Base-by-base conservation (phyloP, 371 early-diverging fungal genomes). In the Zychaea mexicana region DNA sequence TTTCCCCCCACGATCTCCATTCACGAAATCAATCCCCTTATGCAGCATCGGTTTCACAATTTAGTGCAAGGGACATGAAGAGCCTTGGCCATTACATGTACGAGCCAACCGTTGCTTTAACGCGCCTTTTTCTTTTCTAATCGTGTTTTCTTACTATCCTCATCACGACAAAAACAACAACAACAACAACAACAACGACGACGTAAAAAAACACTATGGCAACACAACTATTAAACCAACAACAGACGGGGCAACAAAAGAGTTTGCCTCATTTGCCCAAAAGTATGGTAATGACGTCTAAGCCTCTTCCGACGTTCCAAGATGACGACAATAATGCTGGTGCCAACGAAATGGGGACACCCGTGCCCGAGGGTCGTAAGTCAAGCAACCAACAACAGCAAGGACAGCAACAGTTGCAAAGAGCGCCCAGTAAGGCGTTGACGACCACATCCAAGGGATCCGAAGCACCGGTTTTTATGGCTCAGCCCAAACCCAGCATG, bases 231-330 rank as follows among this genome's bases (percentile, higher is more conserved):
- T 22, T 49, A 24, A 57, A 36, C 31, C 28, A 28, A 26, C 61
- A 61, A 24, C 61, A 13, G 19, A 24, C 12, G 6, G 49, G 49
- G 22, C 63, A 42, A 32, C 66, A 63, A 52, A 61, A 67, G n/a
- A 62, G 65, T 21, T 56, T 79, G 45, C 76, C 76, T 22, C 79
- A 79, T 66, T 57, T 79, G 26, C 76, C 79, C 7, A 69, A 68
- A 45, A 72, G 76, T n/a, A 67, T 66, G 49, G 55, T 65, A 27
- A 67, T 74, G 42, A 42, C 42, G 64, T 72, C 70, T 2, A 47
- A 49, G 24, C 49, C 49, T 2, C 22, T 49, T 22, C 49, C 49
- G 5, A 19, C 10, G 24, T 49, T 19, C 22, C 5, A 49, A 9
- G 49, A 49, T 49, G 49, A 49, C 10, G n/a, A n/a, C n/a, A n/a